These are phyloP conservation scores for Curvularia hawaiiensis DNA, from an alignment of 2,329 filamentous ascomycete species.

Conservation along the genomic window DNA sequence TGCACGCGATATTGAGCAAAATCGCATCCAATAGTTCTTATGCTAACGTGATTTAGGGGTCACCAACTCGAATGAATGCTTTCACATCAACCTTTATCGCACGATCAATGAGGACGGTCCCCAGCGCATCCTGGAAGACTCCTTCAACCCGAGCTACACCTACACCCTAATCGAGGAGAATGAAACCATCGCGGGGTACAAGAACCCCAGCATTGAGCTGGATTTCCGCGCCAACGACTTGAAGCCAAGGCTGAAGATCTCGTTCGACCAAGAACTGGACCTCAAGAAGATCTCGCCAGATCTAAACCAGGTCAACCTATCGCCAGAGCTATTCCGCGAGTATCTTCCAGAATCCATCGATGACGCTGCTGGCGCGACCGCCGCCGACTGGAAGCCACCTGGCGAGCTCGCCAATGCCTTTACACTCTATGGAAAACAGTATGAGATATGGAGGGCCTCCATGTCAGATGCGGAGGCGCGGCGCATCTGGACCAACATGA, in stretches of 20 bases:
- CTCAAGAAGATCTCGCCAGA: slow-evolving; percentile 65
- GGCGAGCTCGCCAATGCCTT: slow-evolving; percentile 73
- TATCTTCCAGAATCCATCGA: slow-evolving; percentile 53
- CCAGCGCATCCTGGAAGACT: slow-evolving; percentile 57
- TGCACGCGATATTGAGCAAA: not conserved
- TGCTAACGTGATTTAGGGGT: slow-evolving; percentile 32
- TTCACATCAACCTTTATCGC: slow-evolving; percentile 47
- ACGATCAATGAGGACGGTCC: slow-evolving; percentile 24
- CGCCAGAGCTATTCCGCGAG: slow-evolving; percentile 57
- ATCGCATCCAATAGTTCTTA: not conserved
- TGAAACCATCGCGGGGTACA: slow-evolving; percentile 89
- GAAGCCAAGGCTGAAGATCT: slow-evolving; percentile 74
- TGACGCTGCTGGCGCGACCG: slow-evolving; percentile 25
- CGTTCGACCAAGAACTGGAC: slow-evolving; percentile 75
- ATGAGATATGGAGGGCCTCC: slow-evolving; percentile 83
- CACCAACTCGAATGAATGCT: slow-evolving; percentile 44
- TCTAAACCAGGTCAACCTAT: slow-evolving; percentile 71
- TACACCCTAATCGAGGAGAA: slow-evolving; percentile 94
- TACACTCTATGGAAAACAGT: slow-evolving; percentile 65
- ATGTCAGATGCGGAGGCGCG: slow-evolving; percentile 72
- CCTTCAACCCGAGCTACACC: slow-evolving; percentile 85
- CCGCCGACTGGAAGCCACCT: slow-evolving; percentile 67
- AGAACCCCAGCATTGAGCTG: slow-evolving; percentile 76
- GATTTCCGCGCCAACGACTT: slow-evolving; percentile 75
- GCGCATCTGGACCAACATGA: slow-evolving; percentile 77